These are phyloP conservation scores for Ceratocystis huliohia DNA, from an alignment of 2,329 filamentous ascomycete genomes.

Conservation along the genomic window DNA sequence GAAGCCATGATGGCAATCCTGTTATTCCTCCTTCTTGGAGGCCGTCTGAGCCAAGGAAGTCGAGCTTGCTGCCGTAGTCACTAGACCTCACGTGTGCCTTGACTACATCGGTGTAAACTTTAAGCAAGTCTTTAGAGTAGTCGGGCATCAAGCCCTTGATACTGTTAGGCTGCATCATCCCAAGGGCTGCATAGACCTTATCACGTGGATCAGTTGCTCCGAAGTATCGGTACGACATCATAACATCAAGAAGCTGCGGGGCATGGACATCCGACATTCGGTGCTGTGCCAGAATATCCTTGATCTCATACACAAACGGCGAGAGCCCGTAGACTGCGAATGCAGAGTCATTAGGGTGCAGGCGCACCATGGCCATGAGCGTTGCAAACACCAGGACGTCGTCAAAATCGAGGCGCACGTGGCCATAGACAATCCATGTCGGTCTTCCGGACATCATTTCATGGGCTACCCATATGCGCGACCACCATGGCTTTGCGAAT, in stretches of 20 bases:
- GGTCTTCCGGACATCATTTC: conserved; percentile 19
- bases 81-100: conserved; percentile 20
- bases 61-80: conserved; percentile 20
- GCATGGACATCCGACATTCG: conserved; percentile 12
- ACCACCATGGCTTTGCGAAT: conserved; percentile 22
- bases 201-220: conserved; percentile 24
- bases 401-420: conserved; percentile 14
- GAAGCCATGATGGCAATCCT: conserved; percentile 22
- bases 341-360: conserved; percentile 21
- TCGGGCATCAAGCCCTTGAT: conserved; percentile 23
- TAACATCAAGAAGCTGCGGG: conserved; percentile 18
- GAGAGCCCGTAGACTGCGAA: conserved; percentile 17
- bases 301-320: conserved; percentile 20
- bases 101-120: conserved; percentile 24
- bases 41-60: conserved; percentile 22
- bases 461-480: conserved; percentile 20
- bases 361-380: conserved; percentile 21
- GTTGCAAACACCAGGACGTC: conserved; percentile 21
- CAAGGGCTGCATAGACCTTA: conserved; percentile 25
- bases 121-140: conserved; percentile 24
- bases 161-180: conserved; percentile 23
- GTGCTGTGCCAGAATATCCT: conserved; percentile 17
- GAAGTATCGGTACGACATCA: conserved; percentile 21
- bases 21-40: conserved; percentile 23
- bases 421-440: conserved; percentile 21